A percentile compares a stretch with the other conserved stretches of the same genome.
Conservation (phyloP, 345 rosid species). For the Citrus trifoliata region DNA sequence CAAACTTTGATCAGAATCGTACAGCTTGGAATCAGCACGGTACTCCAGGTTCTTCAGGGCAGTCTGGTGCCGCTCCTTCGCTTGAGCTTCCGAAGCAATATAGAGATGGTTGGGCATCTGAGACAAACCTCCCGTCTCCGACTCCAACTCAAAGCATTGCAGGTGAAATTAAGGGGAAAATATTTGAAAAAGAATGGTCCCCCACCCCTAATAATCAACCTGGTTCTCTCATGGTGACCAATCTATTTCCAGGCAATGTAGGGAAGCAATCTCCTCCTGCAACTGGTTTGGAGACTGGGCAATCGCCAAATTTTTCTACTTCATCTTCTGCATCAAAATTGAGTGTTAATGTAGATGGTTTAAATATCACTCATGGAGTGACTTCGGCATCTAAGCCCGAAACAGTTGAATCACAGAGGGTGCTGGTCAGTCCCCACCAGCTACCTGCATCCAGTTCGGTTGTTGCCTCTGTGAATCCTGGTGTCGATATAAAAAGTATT, state of each 20-base stretch:
- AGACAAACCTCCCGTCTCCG: conserved; percentile 84
- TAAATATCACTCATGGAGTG: conserved; percentile 27
- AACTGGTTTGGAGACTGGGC: conserved; percentile 21
- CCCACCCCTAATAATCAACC: conserved; percentile 47
- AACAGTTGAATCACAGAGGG: conserved; percentile 29
- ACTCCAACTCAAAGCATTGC: conserved; percentile 66
- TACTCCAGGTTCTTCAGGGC: conserved; percentile 14
- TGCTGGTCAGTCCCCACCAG: conserved; percentile 38
- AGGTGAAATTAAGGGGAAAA: conserved; percentile 36
- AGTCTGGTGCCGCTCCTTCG: conserved; percentile 33
- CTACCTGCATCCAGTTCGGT: conserved; percentile 10
- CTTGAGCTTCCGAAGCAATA: conserved; percentile 54
- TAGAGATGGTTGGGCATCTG: conserved; percentile 55
- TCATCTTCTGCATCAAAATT: conserved; percentile 21
- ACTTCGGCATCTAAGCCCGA: conserved; percentile 38
- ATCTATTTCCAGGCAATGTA: conserved; percentile 22
- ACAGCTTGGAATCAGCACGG: conserved; percentile 22
- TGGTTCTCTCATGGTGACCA: conserved; percentile 27
- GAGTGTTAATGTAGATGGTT: conserved; percentile 9
- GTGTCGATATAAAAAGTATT: conserved; percentile 32
- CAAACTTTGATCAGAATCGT: conserved; percentile 31
- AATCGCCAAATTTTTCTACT: conserved; percentile 17
- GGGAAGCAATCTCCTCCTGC: conserved; percentile 28
- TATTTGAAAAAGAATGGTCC: conserved; percentile 65
- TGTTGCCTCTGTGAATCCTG: conserved; percentile 25